Evolutionary conservation across 768 basidiomycete genomes (phyloP), one percentile per base, ranked within the genome.

Genomic region (Lentinula lateritia): DNA sequence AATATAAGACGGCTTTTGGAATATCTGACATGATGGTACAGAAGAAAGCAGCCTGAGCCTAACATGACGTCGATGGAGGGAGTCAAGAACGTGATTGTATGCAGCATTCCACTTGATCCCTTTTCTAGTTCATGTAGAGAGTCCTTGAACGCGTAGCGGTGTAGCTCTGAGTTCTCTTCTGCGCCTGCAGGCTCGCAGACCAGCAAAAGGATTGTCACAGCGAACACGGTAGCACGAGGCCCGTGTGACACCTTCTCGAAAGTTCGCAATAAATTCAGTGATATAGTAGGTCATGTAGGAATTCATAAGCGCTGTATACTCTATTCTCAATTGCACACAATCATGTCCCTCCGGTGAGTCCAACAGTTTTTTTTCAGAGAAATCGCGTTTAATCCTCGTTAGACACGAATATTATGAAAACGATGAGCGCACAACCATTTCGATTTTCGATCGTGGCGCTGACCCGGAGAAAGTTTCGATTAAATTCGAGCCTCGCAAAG

Each of bases 371-470:
- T 2, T 35, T 13, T 10, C 10, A 35, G 0, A n/a, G 20, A 16
- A 10, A 23, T 10, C 32, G 50, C 32, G 38, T 53, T 42, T 43
- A 6, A 35, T 34, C 38, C 55, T 43, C 10, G 9, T 16, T 34
- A 92, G 91, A 72, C 86, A 93, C 76, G 91, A 92, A 72, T 94
- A 89, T 72, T 94, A 93, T 73, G 92, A 94, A 74, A 89, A 87
- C 12, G 92, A 93, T 66, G 89, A 93, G 62, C 79, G 70, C 64
- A 70, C 93, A 60, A 89, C 78, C 18, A 70, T 94, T 67, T 87
- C 89, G 60, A 78, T 94, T 68, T 93, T 93, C 68, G 88, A 94
- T 74, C 83, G 85, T 66, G 85, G 85, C 66, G 91, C 84, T 43
- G 85, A 92, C 71, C 82, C 88, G 13, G 79, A 74, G 28, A 72